Percentiles rank a stretch among this genome's conserved stretches.
Evolutionary conservation across 2,329 filamentous ascomycete genomes (phyloP).

Genomic region (Septoria petroselini): DNA sequence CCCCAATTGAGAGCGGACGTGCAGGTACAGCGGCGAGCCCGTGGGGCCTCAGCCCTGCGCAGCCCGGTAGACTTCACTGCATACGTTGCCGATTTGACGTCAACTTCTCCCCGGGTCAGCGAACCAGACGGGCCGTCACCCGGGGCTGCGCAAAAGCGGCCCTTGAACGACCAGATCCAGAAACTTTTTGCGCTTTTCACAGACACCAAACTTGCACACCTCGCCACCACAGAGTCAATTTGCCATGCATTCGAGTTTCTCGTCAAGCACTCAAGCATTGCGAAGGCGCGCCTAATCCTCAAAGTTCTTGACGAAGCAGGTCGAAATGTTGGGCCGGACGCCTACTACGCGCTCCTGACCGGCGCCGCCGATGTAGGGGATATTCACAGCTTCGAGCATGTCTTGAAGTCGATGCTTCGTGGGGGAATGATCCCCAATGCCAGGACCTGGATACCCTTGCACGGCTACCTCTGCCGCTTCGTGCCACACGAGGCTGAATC

Average conservation of each 20-base stretch:
- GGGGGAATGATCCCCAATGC: conserved; percentile 19
- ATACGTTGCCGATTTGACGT: conserved; percentile 21
- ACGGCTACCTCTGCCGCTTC: conserved; percentile 25
- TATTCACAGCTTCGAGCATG: conserved; percentile 31
- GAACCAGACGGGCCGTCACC: background rate
- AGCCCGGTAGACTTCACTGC: conserved; percentile 3
- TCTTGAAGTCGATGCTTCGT: conserved; percentile 29
- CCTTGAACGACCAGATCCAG: background rate
- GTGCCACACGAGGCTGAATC: conserved; percentile 13
- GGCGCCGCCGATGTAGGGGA: conserved; percentile 27
- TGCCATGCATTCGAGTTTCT: conserved; percentile 27
- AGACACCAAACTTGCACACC: conserved; percentile 5
- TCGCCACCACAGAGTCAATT: conserved; percentile 25
- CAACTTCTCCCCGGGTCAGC: background rate
- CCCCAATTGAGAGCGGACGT: conserved; percentile 3
- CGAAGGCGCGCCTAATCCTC: conserved; percentile 24
- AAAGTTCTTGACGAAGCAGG: conserved; percentile 19
- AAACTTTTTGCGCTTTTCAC: conserved; percentile 24
- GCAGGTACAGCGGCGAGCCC: background rate
- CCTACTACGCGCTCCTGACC: conserved; percentile 30
- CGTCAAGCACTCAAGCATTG: conserved; percentile 20
- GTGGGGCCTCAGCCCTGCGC: background rate
- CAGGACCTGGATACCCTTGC: conserved; percentile 30
- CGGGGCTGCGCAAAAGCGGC: background rate
- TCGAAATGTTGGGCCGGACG: conserved; percentile 16